Evolutionary conservation across 2,329 filamentous ascomycete genomes (phyloP).

Genomic region (Cercospora sp.): DNA sequence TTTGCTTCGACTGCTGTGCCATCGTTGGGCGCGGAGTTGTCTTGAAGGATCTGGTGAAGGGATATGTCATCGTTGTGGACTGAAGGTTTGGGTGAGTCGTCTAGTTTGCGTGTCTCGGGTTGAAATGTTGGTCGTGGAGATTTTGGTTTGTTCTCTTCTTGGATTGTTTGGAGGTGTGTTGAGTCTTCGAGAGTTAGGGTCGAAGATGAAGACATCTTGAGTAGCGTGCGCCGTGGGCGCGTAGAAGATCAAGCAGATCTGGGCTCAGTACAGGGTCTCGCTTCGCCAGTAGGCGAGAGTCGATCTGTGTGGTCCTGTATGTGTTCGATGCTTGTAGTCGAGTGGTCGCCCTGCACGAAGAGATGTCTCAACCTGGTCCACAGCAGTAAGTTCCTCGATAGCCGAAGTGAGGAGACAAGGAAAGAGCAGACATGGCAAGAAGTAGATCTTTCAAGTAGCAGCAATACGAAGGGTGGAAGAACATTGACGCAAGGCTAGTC

Average conservation of each 20-base stretch:
- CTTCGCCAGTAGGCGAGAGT: not conserved
- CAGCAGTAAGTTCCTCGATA: not conserved
- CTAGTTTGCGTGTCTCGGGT: constrained; percentile 2
- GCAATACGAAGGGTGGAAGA: not conserved
- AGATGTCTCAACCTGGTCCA: not conserved
- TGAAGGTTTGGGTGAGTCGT: not conserved
- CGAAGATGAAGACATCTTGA: not conserved
- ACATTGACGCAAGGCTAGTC: not conserved
- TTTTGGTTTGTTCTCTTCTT: constrained; percentile 3
- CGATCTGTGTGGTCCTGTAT: not conserved
- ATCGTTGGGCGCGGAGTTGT: not conserved
- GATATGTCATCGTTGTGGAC: not conserved
- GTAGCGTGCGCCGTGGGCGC: not conserved
- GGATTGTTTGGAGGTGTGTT: not conserved
- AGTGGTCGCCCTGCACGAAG: not conserved
- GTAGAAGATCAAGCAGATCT: not conserved
- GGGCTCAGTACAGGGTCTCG: not conserved
- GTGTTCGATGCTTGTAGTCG: not conserved
- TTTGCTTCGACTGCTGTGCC: not conserved
- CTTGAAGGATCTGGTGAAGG: not conserved
- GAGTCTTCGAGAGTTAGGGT: not conserved
- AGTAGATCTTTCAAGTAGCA: not conserved
- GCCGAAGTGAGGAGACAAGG: not conserved
- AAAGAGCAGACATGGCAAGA: not conserved
- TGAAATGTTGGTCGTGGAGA: constrained; percentile 3